These are phyloP conservation scores for Dendrocalamus sinicus DNA, from an alignment of 176 grass and related monocot species.

Conservation along the genomic window DNA sequence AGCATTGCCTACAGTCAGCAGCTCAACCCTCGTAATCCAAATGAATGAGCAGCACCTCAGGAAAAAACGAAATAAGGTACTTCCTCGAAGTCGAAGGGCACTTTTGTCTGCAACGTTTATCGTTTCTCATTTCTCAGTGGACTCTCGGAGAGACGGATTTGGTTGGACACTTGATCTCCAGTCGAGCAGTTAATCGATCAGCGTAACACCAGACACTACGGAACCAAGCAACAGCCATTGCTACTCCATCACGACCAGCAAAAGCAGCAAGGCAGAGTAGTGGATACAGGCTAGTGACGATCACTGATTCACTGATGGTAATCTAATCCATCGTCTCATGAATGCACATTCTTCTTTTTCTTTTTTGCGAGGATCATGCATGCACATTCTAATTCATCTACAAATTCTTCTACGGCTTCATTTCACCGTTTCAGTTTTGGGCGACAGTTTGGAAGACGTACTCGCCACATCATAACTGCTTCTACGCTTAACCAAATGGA, in stretches of 20 bases:
- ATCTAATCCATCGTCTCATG: constrained; percentile 3
- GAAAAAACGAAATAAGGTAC: neutral
- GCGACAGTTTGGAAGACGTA: neutral
- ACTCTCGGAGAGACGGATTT: neutral
- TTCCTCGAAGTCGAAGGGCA: neutral
- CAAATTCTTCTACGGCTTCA: neutral
- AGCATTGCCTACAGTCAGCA: neutral
- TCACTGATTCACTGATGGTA: neutral
- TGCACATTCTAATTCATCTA: neutral
- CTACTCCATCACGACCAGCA: neutral
- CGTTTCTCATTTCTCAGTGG: neutral
- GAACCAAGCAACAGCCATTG: neutral
- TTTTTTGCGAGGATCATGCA: neutral
- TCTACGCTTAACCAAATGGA: neutral
- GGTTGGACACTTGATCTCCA: neutral
- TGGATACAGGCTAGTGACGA: neutral
- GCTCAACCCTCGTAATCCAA: neutral
- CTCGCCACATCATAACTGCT: neutral
- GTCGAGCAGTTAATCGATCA: neutral
- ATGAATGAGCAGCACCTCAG: neutral
- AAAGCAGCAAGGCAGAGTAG: neutral
- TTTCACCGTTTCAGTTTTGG: constrained; percentile 14
- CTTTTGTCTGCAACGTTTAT: neutral
- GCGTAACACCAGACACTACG: neutral
- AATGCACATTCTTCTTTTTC: neutral